phyloP scores from a whole-genome alignment of 495 filamentous ascomycete genomes.

The Aspergillus diversus region DNA sequence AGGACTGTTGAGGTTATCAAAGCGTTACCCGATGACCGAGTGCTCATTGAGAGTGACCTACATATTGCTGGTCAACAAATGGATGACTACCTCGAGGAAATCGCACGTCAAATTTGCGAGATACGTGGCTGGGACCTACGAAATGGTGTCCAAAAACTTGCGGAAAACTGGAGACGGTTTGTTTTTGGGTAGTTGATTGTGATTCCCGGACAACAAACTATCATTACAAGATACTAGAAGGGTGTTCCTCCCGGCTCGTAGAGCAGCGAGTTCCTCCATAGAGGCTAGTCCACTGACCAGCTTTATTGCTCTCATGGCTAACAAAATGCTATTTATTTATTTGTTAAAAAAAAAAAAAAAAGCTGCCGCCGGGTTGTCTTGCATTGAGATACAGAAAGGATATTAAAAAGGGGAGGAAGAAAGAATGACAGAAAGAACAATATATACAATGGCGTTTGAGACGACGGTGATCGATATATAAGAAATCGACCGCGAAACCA shows the following conservation, averaged over 20 bases:
- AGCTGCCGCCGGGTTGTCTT: no score
- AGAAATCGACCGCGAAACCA: no score
- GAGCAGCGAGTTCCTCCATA: not conserved
- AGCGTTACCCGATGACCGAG: constrained; percentile 71
- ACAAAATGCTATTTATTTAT: no score
- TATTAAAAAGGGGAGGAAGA: no score
- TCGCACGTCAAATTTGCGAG: constrained; percentile 70
- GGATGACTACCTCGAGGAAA: constrained; percentile 76
- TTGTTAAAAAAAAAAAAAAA: no score
- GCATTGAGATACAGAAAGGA: no score
- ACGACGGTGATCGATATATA: no score
- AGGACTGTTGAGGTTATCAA: constrained; percentile 69
- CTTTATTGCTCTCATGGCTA: no score
- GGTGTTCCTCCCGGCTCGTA: no score
- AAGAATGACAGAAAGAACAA: no score
- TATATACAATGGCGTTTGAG: no score
- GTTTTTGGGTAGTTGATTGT: constrained; percentile 60
- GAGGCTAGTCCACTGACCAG: not conserved
- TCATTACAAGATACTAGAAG: no score
- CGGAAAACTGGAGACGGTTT: constrained; percentile 79
- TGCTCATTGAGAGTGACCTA: constrained; percentile 89
- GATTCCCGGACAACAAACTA: not conserved
- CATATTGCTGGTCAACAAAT: constrained; percentile 83
- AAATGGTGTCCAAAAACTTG: constrained; percentile 70
- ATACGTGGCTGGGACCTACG: constrained; percentile 78